Evolutionary conservation across 129 eudicot genomes (phyloP), one percentile per base, ranked within the genome.

Genomic region (Chrysanthemum seticuspe): DNA sequence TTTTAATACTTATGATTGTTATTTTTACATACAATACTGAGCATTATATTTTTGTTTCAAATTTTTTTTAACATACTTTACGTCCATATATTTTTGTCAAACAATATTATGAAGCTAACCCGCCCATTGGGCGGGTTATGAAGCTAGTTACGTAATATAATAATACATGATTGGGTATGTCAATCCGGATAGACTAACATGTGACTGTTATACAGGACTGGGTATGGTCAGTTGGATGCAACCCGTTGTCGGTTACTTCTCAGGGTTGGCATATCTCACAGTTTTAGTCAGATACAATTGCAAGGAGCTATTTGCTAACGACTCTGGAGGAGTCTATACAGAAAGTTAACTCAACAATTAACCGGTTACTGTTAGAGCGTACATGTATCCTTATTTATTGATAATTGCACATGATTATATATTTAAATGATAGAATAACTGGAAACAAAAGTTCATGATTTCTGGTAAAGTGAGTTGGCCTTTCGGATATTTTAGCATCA

Each of bases 171-270:
- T 13, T 0, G 51, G 4, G 13, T 51, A 45, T 29, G 45, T 54
- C 23, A 66, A 47, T 45, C 66, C 10, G 27, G 23, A 4, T 61
- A 61, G 48, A 62, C 79, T 73, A 14, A 77, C 0, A 62, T 76
- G 55, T 68, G 16, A 44, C 31, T 79, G 27, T 52, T 64, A 40
- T 65, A 74, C 87, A 93, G 98, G 97, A 90, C 71, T 94, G 98
- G 98, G 73, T 78, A 74, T 94, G 97, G 98, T 94, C 98, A 18
- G 93, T 88, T 23, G 98, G 98, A 71, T 90, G 96, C 80, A 90
- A 74, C 65, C 98, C 98, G 18, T 73, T 85, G 21, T 90, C 97
- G 0, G 83, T 88, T 64, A 90, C 98, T 55, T 90, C 97, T 59
- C 91, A 85, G 66, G 98, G 97, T 15, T 90, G 98, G 98, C 87